Evolutionary conservation across 495 filamentous ascomycete genomes (phyloP).

Genomic region (Cudoniella acicularis): DNA sequence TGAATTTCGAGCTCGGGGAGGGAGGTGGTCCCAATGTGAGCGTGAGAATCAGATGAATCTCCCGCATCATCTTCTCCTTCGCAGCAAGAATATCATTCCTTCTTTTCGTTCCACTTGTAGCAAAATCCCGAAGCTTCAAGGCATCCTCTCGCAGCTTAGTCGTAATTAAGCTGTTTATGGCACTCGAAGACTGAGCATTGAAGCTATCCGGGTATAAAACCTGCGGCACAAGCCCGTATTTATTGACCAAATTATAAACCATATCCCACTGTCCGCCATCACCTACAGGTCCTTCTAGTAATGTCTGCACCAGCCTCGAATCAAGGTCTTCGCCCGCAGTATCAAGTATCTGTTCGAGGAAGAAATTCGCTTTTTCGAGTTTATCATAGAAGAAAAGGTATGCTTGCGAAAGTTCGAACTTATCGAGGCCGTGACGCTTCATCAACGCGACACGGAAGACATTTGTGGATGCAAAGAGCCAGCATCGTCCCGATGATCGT

Average conservation of each 20-base stretch:
- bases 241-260: slow-evolving; percentile 78
- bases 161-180: slow-evolving; percentile 72
- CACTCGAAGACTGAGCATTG: slow-evolving; percentile 63
- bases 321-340: slow-evolving; percentile 66
- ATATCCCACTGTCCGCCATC: slow-evolving; percentile 95
- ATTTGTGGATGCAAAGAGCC: slow-evolving; percentile 86
- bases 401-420: slow-evolving; percentile 79
- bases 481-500: slow-evolving; percentile 73
- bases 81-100: slow-evolving; percentile 35
- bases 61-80: slow-evolving; percentile 70
- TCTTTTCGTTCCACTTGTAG: slow-evolving; percentile 13
- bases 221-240: slow-evolving; percentile 83
- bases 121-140: slow-evolving; percentile 55
- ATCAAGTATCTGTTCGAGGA: slow-evolving; percentile 75
- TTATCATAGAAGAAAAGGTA: slow-evolving; percentile 97
- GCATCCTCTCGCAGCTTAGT: slow-evolving; percentile 85
- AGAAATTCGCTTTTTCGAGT: slow-evolving; percentile 86
- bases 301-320: slow-evolving; percentile 60
- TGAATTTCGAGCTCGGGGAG: slow-evolving; percentile 58
- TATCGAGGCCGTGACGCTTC: slow-evolving; percentile 68
- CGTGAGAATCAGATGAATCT: slow-evolving; percentile 75
- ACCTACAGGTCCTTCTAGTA: slow-evolving; percentile 62
- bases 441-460: slow-evolving; percentile 82
- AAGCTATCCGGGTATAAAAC: slow-evolving; percentile 66
- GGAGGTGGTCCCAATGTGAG: slow-evolving; percentile 77